Percentiles rank a stretch among this genome's conserved stretches.
Conservation (phyloP, 2,329 filamentous ascomycete genomes). For the Tolypocladium tropicale region DNA sequence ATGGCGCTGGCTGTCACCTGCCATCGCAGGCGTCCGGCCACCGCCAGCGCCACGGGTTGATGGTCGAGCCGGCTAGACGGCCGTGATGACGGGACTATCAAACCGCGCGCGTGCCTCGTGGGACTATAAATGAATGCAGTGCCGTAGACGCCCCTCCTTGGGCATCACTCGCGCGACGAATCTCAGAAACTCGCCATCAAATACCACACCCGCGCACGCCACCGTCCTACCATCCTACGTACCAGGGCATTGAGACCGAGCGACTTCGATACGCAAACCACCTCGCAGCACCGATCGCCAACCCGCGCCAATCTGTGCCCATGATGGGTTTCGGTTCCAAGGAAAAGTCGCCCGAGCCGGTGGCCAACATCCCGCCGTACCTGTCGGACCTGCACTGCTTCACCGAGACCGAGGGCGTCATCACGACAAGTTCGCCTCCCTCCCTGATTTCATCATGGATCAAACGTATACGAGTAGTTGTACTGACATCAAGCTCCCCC, state of each 20-base stretch:
- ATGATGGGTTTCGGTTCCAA: conserved; percentile 17
- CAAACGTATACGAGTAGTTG: no score
- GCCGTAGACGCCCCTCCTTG: no score
- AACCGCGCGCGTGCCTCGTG: no score
- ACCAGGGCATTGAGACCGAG: no score
- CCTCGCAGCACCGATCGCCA: not conserved
- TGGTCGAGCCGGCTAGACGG: not conserved
- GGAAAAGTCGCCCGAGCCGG: conserved; percentile 13
- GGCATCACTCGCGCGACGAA: no score
- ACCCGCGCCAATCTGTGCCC: not conserved
- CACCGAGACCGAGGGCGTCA: conserved; percentile 50
- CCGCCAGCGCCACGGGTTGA: not conserved
- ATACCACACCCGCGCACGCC: no score
- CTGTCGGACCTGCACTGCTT: conserved; percentile 45
- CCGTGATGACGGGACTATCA: no score
- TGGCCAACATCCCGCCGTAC: conserved; percentile 26
- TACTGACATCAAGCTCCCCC: not conserved
- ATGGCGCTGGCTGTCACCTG: not conserved
- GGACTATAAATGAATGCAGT: no score
- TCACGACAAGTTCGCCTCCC: conserved; percentile 38
- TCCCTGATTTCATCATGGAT: no score
- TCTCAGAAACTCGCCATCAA: no score
- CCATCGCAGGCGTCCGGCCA: no score
- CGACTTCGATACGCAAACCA: not conserved
- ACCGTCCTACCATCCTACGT: no score